These are phyloP conservation scores for Williopsis jadinii DNA, from an alignment of 1,139 yeast genomes.

Conservation along the genomic window DNA sequence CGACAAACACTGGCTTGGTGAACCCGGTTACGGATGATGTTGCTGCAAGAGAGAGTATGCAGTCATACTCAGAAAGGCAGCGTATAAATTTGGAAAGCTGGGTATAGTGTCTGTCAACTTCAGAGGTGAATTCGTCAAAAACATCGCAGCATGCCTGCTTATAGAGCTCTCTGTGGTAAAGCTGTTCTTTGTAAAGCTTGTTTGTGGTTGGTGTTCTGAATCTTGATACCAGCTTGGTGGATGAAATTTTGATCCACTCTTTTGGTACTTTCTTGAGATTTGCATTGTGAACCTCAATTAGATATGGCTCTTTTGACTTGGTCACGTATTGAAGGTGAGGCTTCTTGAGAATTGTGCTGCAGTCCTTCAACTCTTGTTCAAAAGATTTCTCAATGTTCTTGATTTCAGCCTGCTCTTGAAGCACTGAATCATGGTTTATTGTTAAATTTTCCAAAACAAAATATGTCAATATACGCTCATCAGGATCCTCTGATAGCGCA, in stretches of 20 bases:
- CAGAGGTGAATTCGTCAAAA: conserved; percentile 42
- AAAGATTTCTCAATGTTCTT: conserved; percentile 35
- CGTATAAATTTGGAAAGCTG: conserved; percentile 43
- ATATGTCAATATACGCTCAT: conserved; percentile 43
- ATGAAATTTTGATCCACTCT: conserved; percentile 70
- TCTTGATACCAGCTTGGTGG: conserved; percentile 65
- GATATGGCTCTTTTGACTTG: conserved; percentile 56
- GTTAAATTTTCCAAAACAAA: conserved; percentile 37
- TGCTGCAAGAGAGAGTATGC: conserved; percentile 64
- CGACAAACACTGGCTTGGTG: conserved; percentile 49
- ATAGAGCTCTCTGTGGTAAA: conserved; percentile 58
- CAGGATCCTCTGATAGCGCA: conserved; percentile 45
- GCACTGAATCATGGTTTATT: conserved; percentile 35
- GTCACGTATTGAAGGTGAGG: conserved; percentile 53
- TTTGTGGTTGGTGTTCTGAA: conserved; percentile 59
- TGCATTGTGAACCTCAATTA: conserved; percentile 66
- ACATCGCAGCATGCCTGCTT: conserved; percentile 47
- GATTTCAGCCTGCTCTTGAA: conserved; percentile 35
- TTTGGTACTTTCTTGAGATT: conserved; percentile 48
- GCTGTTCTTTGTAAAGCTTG: conserved; percentile 45
- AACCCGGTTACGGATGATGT: conserved; percentile 48
- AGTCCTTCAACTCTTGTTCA: conserved; percentile 40
- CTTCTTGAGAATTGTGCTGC: conserved; percentile 43
- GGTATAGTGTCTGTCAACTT: conserved; percentile 42
- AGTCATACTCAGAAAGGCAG: conserved; percentile 60